phyloP scores from a whole-genome alignment of 768 basidiomycete species.

The Asterophora parasitica region DNA sequence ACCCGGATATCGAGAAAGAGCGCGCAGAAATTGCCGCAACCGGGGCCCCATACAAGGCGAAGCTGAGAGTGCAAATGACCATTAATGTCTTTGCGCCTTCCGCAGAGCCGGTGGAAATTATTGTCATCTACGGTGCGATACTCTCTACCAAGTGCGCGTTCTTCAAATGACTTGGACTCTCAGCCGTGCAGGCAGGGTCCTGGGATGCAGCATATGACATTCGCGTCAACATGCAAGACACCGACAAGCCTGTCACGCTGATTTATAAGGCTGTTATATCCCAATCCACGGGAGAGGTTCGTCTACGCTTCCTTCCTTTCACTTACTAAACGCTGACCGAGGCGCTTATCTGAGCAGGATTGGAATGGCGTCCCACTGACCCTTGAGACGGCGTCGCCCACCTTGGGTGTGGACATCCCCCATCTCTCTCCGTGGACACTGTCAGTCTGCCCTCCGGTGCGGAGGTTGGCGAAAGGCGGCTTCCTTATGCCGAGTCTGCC shows the following conservation, averaged over 20 bases:
- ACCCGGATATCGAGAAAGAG: conserved; percentile 15
- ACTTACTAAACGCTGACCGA: too few species aligned
- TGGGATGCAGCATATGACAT: conserved; percentile 40
- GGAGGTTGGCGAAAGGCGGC: neutral
- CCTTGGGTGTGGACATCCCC: conserved; percentile 34
- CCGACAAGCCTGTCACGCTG: conserved; percentile 32
- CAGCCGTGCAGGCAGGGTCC: conserved; percentile 33
- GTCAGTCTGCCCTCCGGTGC: conserved; percentile 9
- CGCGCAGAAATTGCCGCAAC: too few species aligned
- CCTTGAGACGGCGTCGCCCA: conserved; percentile 39
- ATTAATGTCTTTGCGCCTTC: conserved; percentile 27
- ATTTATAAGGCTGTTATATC: conserved; percentile 37
- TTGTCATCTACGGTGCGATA: conserved; percentile 31
- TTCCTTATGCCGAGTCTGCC: too few species aligned
- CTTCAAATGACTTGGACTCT: neutral
- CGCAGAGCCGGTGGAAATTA: conserved; percentile 22
- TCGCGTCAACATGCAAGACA: conserved; percentile 36
- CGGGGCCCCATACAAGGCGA: too few species aligned
- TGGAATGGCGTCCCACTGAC: conserved; percentile 38
- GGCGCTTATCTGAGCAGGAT: too few species aligned
- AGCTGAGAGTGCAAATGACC: conserved; percentile 15
- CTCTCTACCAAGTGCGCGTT: neutral
- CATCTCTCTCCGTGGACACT: conserved; percentile 32
- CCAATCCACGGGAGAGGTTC: conserved; percentile 39
- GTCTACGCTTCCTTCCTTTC: neutral